Conservation (phyloP, 2,329 filamentous ascomycete species). For the Apiospora hydei region DNA sequence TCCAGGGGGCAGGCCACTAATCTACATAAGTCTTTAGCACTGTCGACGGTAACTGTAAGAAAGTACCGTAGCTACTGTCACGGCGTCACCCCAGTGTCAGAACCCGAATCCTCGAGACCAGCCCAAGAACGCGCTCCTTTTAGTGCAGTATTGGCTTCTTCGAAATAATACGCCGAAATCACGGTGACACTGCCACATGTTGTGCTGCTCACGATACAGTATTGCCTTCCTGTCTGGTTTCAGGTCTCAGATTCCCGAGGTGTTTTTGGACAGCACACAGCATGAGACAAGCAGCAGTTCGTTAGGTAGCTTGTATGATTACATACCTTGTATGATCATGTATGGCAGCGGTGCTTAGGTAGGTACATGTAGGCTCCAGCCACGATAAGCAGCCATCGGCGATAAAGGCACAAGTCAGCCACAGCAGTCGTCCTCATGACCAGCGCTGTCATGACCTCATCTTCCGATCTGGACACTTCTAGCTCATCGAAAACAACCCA, state of each 20-base stretch:
- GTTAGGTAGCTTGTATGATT: background rate
- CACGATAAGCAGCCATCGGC: background rate
- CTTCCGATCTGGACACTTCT: background rate
- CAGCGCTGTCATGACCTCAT: background rate
- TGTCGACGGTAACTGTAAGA: too few species aligned
- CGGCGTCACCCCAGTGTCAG: background rate
- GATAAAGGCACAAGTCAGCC: background rate
- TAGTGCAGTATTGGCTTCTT: background rate
- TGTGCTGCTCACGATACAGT: background rate
- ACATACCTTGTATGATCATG: too few species aligned
- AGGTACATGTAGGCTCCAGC: background rate
- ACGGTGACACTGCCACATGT: background rate
- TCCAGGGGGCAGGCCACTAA: background rate
- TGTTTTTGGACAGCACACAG: background rate
- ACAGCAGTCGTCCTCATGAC: background rate
- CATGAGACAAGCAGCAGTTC: conserved; percentile 14
- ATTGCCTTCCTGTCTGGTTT: background rate
- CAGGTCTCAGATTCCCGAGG: conserved; percentile 16
- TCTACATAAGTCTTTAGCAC: background rate
- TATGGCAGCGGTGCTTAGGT: background rate
- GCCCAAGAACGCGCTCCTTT: background rate
- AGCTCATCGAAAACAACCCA: background rate
- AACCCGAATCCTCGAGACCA: background rate
- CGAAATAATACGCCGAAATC: background rate
- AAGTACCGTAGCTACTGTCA: background rate